Conservation (phyloP, 208 protist genomes). For the Trypanosoma avium region DNA sequence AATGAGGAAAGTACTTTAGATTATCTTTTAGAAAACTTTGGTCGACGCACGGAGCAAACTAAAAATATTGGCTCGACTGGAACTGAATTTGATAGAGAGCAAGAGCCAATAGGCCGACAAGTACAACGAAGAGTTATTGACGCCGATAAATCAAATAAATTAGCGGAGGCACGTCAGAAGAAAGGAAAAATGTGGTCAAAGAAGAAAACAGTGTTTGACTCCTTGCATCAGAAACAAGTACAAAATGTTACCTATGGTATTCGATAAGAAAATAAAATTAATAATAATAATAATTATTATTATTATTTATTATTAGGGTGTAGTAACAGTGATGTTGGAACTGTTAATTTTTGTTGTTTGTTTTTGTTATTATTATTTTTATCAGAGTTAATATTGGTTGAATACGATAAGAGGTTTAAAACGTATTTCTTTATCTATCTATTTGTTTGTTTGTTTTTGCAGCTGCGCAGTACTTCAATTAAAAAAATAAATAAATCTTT, state of each 20-base stretch:
- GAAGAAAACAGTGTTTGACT: constrained; percentile 83
- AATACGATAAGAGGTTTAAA: too few species aligned
- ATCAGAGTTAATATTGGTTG: too few species aligned
- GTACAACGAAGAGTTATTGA: constrained; percentile 88
- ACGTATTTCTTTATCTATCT: too few species aligned
- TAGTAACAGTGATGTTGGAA: too few species aligned
- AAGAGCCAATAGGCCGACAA: constrained; percentile 89
- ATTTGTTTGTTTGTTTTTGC: too few species aligned
- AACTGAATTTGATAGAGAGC: constrained; percentile 89
- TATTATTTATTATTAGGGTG: too few species aligned
- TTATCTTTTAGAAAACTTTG: constrained; percentile 91
- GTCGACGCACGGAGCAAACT: constrained; percentile 62
- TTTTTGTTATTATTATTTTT: too few species aligned
- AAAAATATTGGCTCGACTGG: constrained; percentile 74
- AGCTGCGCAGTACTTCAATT: too few species aligned
- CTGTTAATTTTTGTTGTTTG: too few species aligned
- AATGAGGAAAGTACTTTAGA: constrained; percentile 88
- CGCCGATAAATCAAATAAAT: constrained; percentile 76
- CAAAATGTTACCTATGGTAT: constrained; percentile 85
- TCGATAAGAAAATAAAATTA: too few species aligned
- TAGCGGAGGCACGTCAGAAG: constrained; percentile 72
- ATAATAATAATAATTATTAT: constrained; percentile 3
- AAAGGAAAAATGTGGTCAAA: constrained; percentile 83
- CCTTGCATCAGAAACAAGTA: constrained; percentile 85
- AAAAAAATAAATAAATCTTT: too few species aligned